These are phyloP conservation scores for Diphasiastrum complanatum DNA, from an alignment of 83 land plant genomes.

Conservation along the genomic window DNA sequence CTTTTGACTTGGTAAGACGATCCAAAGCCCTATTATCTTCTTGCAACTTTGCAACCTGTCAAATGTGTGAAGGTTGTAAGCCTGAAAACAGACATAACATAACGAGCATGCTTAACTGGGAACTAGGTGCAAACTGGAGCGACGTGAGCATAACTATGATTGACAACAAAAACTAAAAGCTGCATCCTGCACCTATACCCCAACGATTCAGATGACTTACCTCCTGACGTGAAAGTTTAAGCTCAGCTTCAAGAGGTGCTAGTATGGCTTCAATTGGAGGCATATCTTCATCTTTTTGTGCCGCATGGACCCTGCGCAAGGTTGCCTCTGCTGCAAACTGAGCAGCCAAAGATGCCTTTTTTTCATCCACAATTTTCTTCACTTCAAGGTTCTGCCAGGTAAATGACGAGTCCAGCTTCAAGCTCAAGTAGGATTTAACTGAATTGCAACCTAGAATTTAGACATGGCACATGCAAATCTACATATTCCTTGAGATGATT, in stretches of 20 bases:
- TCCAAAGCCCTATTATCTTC: slow-evolving; percentile 97
- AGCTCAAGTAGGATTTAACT: background rate
- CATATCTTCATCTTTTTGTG: slow-evolving; percentile 96
- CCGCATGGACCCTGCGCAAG: slow-evolving; percentile 90
- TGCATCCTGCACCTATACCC: too few species aligned
- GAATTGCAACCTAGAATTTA: background rate
- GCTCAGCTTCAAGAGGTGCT: slow-evolving; percentile 95
- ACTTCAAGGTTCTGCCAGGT: slow-evolving; percentile 93
- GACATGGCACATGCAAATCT: too few species aligned
- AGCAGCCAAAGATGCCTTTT: slow-evolving; percentile 93
- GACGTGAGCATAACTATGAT: background rate
- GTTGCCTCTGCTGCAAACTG: slow-evolving; percentile 99
- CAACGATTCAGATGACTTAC: too few species aligned
- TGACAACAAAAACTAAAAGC: background rate
- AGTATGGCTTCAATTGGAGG: slow-evolving; percentile 95
- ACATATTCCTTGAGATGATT: too few species aligned
- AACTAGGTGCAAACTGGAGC: too few species aligned
- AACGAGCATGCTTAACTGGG: too few species aligned
- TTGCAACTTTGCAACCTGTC: slow-evolving; percentile 83
- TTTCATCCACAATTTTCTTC: slow-evolving; percentile 91
- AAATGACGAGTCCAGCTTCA: background rate
- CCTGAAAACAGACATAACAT: background rate
- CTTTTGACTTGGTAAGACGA: slow-evolving; percentile 92
- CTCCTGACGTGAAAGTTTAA: slow-evolving; percentile 79
- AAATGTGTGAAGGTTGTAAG: background rate